Base-by-base conservation (phyloP, 352 stramenopile genomes). In the Pythium coloratum region DNA sequence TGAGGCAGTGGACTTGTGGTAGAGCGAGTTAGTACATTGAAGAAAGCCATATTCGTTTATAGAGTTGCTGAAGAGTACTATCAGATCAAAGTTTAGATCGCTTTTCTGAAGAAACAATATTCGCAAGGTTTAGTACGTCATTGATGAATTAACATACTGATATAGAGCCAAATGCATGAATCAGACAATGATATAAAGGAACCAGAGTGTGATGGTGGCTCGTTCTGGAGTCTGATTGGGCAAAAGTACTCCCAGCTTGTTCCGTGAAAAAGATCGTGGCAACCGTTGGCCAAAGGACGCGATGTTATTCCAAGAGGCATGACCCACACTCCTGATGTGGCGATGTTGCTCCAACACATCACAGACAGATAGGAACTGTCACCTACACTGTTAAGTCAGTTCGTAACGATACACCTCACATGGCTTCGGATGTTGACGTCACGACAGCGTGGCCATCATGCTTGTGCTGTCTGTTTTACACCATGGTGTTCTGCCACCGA, bases 1-100 rank as follows among this genome's bases (percentile, higher is more conserved):
- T 24, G 2, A 55, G 26, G 12, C 8, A 30, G 38, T 18, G 20
- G 14, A 40, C 44, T 33, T 51, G 44, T 5, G 28, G 44, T 3
- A 51, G 16, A 51, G n/a, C n/a, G 14, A 3, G 55, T 62, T 42
- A 69, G 53, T 69, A 69, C 34, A 62, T 62, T 20, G 0, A 20
- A 16, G 53, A 50, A 24, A 7, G n/a, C n/a, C 5, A 51, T 51
- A 51, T 51, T 28, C 5, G 6, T 28, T 51, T 51, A 51, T 12
- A 51, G 44, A 51, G 44, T 10, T 59, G 16, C 33, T 33, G n/a
- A 8, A 6, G 28, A 2, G 2, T 30, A 5, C 3, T 4, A 30
- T 5, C 28, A 30, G 28, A 2, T 30, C 28, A 30, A 30, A 30
- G 28, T 5, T 30, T 5, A 5, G 28, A 30, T 30, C 28, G 28